A percentile compares a stretch with the other conserved stretches of the same genome.
phyloP scores from a whole-genome alignment of 305 asterid genomes.

The Ilex paraguariensis region DNA sequence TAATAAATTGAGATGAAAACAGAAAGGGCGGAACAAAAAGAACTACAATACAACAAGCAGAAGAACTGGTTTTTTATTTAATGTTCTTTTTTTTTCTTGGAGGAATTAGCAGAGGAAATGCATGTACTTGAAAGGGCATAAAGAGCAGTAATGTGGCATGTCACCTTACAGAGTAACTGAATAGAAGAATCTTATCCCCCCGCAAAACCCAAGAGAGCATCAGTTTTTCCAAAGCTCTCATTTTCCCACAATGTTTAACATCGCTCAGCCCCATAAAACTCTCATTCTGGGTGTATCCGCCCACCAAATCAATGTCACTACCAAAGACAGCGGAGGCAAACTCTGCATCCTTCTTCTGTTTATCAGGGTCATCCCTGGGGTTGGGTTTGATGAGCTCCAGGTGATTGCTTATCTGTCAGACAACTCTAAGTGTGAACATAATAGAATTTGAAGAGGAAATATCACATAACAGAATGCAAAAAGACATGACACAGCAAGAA shows the following conservation, averaged over 20 bases:
- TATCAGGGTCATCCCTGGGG: slow-evolving; percentile 73
- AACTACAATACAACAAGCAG: too few species aligned
- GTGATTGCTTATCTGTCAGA: slow-evolving; percentile 78
- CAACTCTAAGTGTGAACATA: slow-evolving; percentile 8
- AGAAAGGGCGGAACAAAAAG: too few species aligned
- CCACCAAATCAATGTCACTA: slow-evolving; percentile 61
- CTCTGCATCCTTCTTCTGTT: slow-evolving; percentile 80
- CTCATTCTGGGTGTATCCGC: slow-evolving; percentile 66
- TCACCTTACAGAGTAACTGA: slow-evolving; percentile 94
- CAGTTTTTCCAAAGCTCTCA: slow-evolving; percentile 88
- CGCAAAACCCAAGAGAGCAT: slow-evolving; percentile 69
- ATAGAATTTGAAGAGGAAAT: not conserved
- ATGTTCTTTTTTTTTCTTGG: too few species aligned
- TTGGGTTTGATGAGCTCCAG: slow-evolving; percentile 96
- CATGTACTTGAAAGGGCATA: too few species aligned
- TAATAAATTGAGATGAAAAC: too few species aligned
- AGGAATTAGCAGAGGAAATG: too few species aligned
- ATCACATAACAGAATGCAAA: not conserved
- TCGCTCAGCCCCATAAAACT: slow-evolving; percentile 92
- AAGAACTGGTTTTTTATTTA: too few species aligned
- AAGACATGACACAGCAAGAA: too few species aligned
- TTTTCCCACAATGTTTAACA: slow-evolving; percentile 87
- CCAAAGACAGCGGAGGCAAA: slow-evolving; percentile 77
- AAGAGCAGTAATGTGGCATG: not conserved
- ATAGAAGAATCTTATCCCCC: slow-evolving; percentile 94